Base-by-base conservation (phyloP, 2,329 filamentous ascomycete genomes). In the Cladosporium sphaerospermum region DNA sequence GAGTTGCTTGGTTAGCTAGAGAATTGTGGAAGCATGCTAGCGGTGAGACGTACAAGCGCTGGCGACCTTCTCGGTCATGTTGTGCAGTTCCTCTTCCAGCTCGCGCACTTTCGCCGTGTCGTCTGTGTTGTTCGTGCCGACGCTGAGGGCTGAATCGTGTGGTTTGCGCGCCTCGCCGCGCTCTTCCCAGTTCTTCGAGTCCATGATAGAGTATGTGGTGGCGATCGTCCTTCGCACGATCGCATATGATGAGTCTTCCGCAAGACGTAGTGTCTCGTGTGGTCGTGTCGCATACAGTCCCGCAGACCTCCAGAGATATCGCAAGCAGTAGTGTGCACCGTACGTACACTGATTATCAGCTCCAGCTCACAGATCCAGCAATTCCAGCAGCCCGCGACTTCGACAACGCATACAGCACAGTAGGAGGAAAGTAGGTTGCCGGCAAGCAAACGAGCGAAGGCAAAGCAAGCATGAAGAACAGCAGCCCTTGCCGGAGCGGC, bases 51-150 rank as follows among this genome's bases (percentile, higher is more conserved):
- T 70, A 80, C 78, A 77, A 59, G 78, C 75, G 53, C 82, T 80
- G 3, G 83, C 79, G 53, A 85, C 84, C 69, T 88, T 89, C 60
- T 86, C 77, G 67, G 83, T 88, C 54, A 91, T 77, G 51, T 83
- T 70, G 53, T 79, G 78, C 51, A 91, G 82, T 64, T 90, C 86
- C 34, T 79, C 77, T 69, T 90, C 82, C 42, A 92, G 76, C 62
- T 89, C 84, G 57, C 77, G 72, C 62, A 88, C 50, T 23, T 51
- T 51, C 9, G 48, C 40, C 37, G 44, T 56, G 18, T 59, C 57
- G 39, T 56, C 55, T 14, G 37, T 18, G 32, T 45, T 40, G 31
- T 53, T 56, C 43, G 57, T 52, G 10, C 57, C 54, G 77, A 56
- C 77, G 73, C 65, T 83, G 80, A 52, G 82, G 77, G 52, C 72